Conservation (phyloP, 2,329 filamentous ascomycete species). For the Fusarium sp. region DNA sequence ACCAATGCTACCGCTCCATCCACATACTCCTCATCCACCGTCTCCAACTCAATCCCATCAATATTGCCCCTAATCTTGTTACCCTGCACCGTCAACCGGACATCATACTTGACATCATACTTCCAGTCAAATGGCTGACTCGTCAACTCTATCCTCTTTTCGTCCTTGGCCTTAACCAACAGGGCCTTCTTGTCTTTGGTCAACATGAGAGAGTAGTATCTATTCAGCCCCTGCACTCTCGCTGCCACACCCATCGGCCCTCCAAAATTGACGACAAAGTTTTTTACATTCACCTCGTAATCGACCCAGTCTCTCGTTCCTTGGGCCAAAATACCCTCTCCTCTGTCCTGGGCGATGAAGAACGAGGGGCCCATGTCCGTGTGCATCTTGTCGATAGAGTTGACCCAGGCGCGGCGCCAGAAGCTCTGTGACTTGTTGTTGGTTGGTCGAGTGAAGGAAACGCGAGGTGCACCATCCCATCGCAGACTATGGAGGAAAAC, state of each 20-base stretch:
- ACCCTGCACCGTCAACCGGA: not conserved
- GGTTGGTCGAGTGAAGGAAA: not conserved
- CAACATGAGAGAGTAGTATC: conserved; percentile 4
- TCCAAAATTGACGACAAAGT: conserved; percentile 1
- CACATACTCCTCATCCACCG: not conserved
- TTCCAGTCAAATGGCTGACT: not conserved
- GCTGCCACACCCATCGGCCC: conserved; percentile 4
- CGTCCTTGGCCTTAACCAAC: not conserved
- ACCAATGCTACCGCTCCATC: not conserved
- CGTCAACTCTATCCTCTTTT: conserved; percentile 2
- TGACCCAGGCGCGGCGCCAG: conserved; percentile 10
- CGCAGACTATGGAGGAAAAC: conserved; percentile 2
- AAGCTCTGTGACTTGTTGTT: conserved; percentile 3
- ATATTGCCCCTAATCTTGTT: not conserved
- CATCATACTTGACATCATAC: not conserved
- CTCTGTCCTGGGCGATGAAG: conserved; percentile 4
- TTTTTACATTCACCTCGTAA: not conserved
- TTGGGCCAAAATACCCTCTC: conserved; percentile 1
- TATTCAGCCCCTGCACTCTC: conserved; percentile 3
- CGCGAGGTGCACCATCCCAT: conserved; percentile 2
- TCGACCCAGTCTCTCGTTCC: conserved; percentile 4
- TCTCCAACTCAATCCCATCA: not conserved
- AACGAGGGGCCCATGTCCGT: conserved; percentile 2
- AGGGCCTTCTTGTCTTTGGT: not conserved
- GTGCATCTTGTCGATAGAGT: conserved; percentile 2